These are phyloP conservation scores for Pyrenochaeta sp. DNA, from an alignment of 2,329 filamentous ascomycete species.

Conservation along the genomic window DNA sequence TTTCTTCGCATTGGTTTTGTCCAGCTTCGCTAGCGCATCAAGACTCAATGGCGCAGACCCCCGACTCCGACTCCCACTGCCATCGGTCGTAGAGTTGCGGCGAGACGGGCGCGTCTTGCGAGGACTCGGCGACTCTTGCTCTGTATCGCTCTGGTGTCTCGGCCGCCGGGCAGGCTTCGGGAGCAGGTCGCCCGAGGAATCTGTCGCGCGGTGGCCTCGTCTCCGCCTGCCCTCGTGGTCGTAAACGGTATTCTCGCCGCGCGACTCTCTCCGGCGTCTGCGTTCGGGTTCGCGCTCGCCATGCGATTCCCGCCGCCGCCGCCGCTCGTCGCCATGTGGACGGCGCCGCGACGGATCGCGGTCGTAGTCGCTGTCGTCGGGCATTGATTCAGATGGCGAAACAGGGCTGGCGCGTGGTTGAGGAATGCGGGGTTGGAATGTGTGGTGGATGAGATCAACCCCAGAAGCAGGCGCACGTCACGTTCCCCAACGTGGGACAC, in stretches of 20 bases:
- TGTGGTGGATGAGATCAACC: no score
- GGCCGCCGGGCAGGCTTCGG: conserved; percentile 29
- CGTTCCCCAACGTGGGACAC: no score
- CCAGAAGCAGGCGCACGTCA: no score
- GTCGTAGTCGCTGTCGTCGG: conserved; percentile 26
- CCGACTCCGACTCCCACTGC: conserved; percentile 38
- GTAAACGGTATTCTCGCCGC: conserved; percentile 23
- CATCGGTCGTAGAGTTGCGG: conserved; percentile 32
- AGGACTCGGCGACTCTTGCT: conserved; percentile 36
- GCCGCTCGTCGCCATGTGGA: conserved; percentile 36
- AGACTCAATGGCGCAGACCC: conserved; percentile 53
- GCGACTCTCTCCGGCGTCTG: conserved; percentile 25
- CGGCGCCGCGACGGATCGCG: conserved; percentile 29
- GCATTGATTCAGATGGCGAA: conserved; percentile 10
- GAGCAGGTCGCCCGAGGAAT: conserved; percentile 48
- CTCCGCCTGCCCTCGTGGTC: conserved; percentile 39
- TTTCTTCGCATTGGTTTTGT: conserved; percentile 67
- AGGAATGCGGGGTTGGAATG: conserved; percentile 24
- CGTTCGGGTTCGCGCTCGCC: conserved; percentile 30
- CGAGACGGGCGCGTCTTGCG: conserved; percentile 26
- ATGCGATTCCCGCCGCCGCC: conserved; percentile 37
- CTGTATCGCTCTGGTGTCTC: conserved; percentile 39
- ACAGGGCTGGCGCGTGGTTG: conserved; percentile 8
- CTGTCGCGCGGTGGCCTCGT: conserved; percentile 48
- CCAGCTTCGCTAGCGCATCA: conserved; percentile 71